Percentiles rank a stretch among this genome's conserved stretches.
Evolutionary conservation across 441 rosid genomes (phyloP).

Genomic region (Flueggea neowawraea): DNA sequence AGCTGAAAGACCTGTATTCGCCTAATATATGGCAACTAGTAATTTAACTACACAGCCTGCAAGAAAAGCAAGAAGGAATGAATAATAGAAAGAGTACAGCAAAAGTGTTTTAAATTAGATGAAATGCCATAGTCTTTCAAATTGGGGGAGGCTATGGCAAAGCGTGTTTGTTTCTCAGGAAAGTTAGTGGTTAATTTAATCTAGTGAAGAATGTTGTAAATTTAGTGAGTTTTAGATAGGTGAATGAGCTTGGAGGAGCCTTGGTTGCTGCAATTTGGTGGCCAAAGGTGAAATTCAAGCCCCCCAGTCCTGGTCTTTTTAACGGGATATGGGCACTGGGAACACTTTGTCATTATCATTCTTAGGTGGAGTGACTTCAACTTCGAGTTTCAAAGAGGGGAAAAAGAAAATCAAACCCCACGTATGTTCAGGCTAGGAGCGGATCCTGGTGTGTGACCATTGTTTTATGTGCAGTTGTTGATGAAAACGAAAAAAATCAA

Average conservation of each 20-base stretch:
- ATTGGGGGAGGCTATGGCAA: conserved; percentile 29
- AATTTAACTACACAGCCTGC: conserved; percentile 28
- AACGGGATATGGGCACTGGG: conserved; percentile 33
- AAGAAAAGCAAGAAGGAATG: conserved; percentile 23
- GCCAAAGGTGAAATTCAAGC: conserved; percentile 22
- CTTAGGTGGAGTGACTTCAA: conserved; percentile 25
- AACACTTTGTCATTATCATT: conserved; percentile 8
- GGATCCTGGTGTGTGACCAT: conserved; percentile 45
- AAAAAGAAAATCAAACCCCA: conserved; percentile 22
- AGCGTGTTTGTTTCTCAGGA: conserved; percentile 19
- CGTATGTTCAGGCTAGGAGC: conserved; percentile 43
- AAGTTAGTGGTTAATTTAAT: conserved; percentile 18
- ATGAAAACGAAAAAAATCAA: conserved; percentile 6
- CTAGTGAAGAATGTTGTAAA: conserved; percentile 23
- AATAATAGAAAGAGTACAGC: conserved; percentile 15
- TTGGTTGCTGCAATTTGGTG: conserved; percentile 34
- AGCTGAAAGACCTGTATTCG: neutral
- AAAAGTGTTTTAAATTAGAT: conserved; percentile 16
- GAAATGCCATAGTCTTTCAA: conserved; percentile 23
- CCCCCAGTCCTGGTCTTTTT: conserved; percentile 36
- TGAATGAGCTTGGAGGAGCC: conserved; percentile 25
- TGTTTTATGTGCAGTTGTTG: conserved; percentile 34
- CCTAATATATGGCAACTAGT: conserved; percentile 13
- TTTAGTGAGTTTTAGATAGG: conserved; percentile 22
- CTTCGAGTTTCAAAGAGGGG: conserved; percentile 9